Evolutionary conservation across 371 early-diverging fungal genomes (phyloP), one percentile per base, ranked within the genome.

Genomic region (Nematocida parisii): DNA sequence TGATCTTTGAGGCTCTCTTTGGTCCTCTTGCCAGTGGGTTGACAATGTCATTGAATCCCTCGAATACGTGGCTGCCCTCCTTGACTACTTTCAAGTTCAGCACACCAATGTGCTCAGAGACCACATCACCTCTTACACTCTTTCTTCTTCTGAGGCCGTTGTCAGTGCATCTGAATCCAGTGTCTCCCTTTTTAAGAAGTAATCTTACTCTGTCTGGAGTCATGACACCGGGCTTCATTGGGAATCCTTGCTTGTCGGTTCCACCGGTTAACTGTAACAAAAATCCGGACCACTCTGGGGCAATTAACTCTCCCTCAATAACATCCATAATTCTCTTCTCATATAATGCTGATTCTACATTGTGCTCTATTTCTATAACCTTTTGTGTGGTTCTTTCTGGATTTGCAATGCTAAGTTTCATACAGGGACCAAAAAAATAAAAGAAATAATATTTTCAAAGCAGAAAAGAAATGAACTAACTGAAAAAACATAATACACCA

Each of bases 341-440:
- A 87, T 93, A 95, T 89, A 98, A 93, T 89, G 90, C 91, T 85
- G 92, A 88, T 87, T 92, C 91, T 87, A 93, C 93, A 90, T 96
- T 96, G 87, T 95, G 93, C 83, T 95, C 95, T 86, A 98, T 92
- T 84, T 95, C 94, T 88, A 95, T 90, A 87, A 91, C 89, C 91
- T 95, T 97, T 89, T 97, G 95, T 89, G 94, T 93, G 89, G 96
- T 98, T 89, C 93, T 93, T 89, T 93, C 93, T 89, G 95, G 95
- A 90, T 94, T 92, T 88, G 96, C 93, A 89, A 97, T 94, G 92
- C 95, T 95, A 88, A 96, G 89, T 94, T 96, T 70, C 77, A 73
- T 73, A 42, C 61, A 62, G 70, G 73, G 61, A 52, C 27, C 45
- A 82, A 72, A 82, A 66, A 73, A 82, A 73, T 61, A 82, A 73